These are phyloP conservation scores for Periconia sp. DNA, from an alignment of 2,329 filamentous ascomycete genomes.

Conservation along the genomic window DNA sequence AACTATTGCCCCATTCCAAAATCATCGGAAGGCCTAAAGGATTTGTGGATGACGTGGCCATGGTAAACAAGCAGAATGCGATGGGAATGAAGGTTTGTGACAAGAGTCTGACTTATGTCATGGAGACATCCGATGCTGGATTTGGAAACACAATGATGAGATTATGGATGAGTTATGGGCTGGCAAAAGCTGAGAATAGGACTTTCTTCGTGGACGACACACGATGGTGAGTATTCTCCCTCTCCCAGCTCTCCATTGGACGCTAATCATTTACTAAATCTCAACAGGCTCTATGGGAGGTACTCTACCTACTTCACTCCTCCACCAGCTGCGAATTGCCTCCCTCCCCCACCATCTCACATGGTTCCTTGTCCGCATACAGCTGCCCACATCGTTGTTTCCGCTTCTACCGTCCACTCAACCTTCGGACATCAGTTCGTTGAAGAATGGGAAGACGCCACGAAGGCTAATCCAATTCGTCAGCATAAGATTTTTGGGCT, in stretches of 20 bases:
- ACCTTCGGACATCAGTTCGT: slow-evolving; percentile 65
- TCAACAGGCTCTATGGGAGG: slow-evolving; percentile 67
- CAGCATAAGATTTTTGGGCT: slow-evolving; percentile 68
- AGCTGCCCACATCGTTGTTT: slow-evolving; percentile 74
- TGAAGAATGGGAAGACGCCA: slow-evolving; percentile 54
- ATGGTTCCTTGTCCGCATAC: slow-evolving; percentile 79
- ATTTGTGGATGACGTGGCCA: slow-evolving; percentile 41
- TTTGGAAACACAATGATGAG: slow-evolving; percentile 76
- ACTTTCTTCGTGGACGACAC: slow-evolving; percentile 85
- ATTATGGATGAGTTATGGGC: slow-evolving; percentile 80
- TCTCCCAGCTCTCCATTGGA: neutral
- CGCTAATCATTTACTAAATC: slow-evolving; percentile 13
- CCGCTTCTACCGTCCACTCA: slow-evolving; percentile 65
- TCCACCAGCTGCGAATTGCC: slow-evolving; percentile 66
- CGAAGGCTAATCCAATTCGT: slow-evolving; percentile 53
- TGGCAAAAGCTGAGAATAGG: slow-evolving; percentile 72
- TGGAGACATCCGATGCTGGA: slow-evolving; percentile 74
- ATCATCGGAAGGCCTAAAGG: slow-evolving; percentile 40
- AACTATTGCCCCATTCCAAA: slow-evolving; percentile 57
- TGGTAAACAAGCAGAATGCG: slow-evolving; percentile 28
- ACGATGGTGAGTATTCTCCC: slow-evolving; percentile 57
- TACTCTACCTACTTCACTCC: slow-evolving; percentile 72
- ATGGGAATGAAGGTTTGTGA: slow-evolving; percentile 61
- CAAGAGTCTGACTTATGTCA: slow-evolving; percentile 73
- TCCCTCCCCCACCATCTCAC: slow-evolving; percentile 71